Evolutionary conservation across 371 early-diverging fungal species (phyloP), one percentile per base, ranked within the genome.

Genomic region (Haplosporangium sp.): DNA sequence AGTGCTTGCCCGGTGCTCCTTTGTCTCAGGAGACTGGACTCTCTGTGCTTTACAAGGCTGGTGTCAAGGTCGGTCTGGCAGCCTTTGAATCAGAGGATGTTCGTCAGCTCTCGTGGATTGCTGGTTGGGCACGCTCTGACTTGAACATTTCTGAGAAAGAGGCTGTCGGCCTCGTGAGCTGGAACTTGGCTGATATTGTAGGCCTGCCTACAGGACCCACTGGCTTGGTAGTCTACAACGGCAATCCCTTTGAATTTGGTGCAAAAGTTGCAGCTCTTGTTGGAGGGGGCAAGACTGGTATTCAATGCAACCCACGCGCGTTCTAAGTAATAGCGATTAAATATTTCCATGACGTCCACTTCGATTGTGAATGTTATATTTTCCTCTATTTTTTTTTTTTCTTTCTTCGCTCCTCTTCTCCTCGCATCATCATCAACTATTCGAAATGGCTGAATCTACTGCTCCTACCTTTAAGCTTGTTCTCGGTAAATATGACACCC

Each of bases 31-130:
- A 80, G 54, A 88, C 90, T 6, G 86, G 89, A 12, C 81, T 86
- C 36, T 86, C 90, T 59, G 83, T 84, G 1, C 82, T 94, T 12
- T 70, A 82, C 56, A 67, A 70, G 9, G 84, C 87, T 46, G 89
- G 91, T 18, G 94, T 94, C 40, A 84, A 84, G 51, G 75, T 92
- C 1, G 90, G 83, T 12, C 52, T 93, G 12, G 85, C 89, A 20
- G 84, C 86, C 0, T 58, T 66, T 0, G 86, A 87, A 62, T 83
- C 87, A 53, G 86, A 88, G 7, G 69, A 76, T 23, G 84, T 86
- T 6, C 84, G 92, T 41, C 85, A 88, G 50, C 69, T 94, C 67
- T 83, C 88, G 4, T 93, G 91, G 90, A 91, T 92, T 70, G 92
- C 94, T 10, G 93, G 90, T 18, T 92, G 91, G 92, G 84, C 85